A percentile compares a stretch with the other conserved stretches of the same genome.
These are phyloP conservation scores for Saposhnikovia divaricata DNA, from an alignment of 129 eudicot genomes.

Conservation along the genomic window DNA sequence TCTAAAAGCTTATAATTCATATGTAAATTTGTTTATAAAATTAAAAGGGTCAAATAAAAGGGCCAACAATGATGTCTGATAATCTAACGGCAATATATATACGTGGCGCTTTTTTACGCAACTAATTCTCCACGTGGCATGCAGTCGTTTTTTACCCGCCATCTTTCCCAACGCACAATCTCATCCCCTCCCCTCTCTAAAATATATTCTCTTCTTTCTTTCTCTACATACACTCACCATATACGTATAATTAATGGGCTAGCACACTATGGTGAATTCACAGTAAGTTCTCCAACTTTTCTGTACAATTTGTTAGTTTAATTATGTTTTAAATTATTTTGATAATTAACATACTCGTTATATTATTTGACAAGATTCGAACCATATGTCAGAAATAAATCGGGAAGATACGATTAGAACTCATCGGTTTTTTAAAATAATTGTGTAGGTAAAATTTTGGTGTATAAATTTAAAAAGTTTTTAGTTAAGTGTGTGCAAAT, in stretches of 20 bases:
- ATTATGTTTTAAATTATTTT: too few species aligned
- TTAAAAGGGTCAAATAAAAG: too few species aligned
- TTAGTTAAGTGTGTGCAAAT: background rate
- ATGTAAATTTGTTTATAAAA: too few species aligned
- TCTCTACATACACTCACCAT: background rate
- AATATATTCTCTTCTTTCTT: background rate
- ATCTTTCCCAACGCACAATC: background rate
- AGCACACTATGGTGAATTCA: background rate
- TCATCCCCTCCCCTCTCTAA: background rate
- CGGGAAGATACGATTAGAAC: too few species aligned
- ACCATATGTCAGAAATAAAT: too few species aligned
- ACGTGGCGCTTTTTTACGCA: conserved; percentile 3
- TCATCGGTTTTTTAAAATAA: background rate
- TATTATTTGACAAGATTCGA: too few species aligned
- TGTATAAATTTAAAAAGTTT: background rate
- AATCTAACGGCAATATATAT: background rate
- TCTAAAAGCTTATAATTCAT: too few species aligned
- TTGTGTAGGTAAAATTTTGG: background rate
- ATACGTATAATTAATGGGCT: background rate
- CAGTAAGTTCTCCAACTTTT: background rate
- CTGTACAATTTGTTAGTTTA: background rate
- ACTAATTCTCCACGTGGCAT: background rate
- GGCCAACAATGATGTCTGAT: too few species aligned
- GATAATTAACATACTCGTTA: too few species aligned
- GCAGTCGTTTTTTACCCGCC: conserved; percentile 1